Evolutionary conservation across 1,139 yeast species (phyloP).

Genomic region (Torulaspora pretoriensis): DNA sequence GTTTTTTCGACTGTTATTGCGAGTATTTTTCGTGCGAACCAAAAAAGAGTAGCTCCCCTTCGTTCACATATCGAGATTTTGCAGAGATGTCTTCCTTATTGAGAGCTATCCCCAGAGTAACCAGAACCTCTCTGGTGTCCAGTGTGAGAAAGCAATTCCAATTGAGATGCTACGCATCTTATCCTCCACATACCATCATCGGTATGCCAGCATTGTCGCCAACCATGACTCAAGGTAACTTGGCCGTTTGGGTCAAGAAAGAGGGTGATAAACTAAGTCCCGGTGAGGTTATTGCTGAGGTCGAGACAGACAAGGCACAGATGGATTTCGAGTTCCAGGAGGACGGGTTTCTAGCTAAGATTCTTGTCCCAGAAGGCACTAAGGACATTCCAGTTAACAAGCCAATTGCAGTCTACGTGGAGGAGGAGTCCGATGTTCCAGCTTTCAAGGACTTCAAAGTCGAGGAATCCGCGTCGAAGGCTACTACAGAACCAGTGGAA

Average conservation of each 20-base stretch:
- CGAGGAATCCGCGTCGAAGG: constrained; percentile 65
- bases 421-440: constrained; percentile 74
- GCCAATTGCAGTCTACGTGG: constrained; percentile 96
- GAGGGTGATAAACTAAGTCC: constrained; percentile 84
- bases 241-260: constrained; percentile 82
- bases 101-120: constrained; percentile 31
- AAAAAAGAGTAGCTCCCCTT: constrained; percentile 3
- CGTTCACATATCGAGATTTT: constrained; percentile 1
- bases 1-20: background rate
- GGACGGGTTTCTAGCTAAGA: constrained; percentile 92
- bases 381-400: constrained; percentile 89
- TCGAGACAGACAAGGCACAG: constrained; percentile 97
- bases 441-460: constrained; percentile 86
- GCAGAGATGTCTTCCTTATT: constrained; percentile 26
- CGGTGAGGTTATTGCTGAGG: constrained; percentile 93
- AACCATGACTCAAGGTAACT: constrained; percentile 94
- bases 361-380: constrained; percentile 79
- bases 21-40: background rate
- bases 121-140: constrained; percentile 22
- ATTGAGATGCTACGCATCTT: constrained; percentile 38
- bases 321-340: constrained; percentile 99
- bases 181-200: constrained; percentile 60
- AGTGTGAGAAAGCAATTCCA: constrained; percentile 23
- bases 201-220: constrained; percentile 89
- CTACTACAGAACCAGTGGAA: constrained; percentile 43